Base-by-base conservation (phyloP, 2,329 filamentous ascomycete species). In the Fragosphaeria purpurea region DNA sequence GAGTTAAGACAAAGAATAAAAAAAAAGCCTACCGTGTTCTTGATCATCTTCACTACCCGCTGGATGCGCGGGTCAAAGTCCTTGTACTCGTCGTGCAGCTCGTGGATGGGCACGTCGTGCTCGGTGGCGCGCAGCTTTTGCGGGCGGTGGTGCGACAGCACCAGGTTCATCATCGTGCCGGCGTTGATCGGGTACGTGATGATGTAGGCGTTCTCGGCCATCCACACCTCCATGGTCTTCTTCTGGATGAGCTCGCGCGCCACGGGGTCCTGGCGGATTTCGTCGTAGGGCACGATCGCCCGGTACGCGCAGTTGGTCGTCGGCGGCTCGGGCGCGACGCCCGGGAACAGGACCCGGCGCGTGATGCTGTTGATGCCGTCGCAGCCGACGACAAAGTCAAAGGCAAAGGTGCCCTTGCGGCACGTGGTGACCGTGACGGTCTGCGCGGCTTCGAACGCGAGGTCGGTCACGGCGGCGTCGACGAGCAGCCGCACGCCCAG, bases 141-240 rank as follows among this genome's bases (percentile, higher is more conserved):
- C 11, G 48, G 48, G 12, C 48, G 48, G 48, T 50, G 48, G 38
- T 50, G 48, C n/a, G 65, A 67, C 11, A 74, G 61, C 5, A 74
- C 71, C 61, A 74, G 65, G 54, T 73, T 73, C 58, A 71, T 71
- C 38, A 67, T 61, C 44, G 64, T 67, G 9, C 68, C 69, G 2
- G 63, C 65, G n/a, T 63, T 65, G 32, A 75, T 68, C 1, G 69
- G 69, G 53, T 73, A 73, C 4, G 68, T 67, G 47, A 75, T 72
- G 56, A 71, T 70, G 51, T 71, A 70, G 3, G 61, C 57, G 10
- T 62, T 61, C 5, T 60, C 52, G 22, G 65, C 48, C 48, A 50
- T 50, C 48, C 48, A 50, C 12, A 50, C 43, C 32, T 50, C 48
- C 48, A 50, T 50, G 7, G 68, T 70, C 6, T 62, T 60, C 49